Base-by-base conservation (phyloP, 495 filamentous ascomycete genomes). In the Thozetella sp. region DNA sequence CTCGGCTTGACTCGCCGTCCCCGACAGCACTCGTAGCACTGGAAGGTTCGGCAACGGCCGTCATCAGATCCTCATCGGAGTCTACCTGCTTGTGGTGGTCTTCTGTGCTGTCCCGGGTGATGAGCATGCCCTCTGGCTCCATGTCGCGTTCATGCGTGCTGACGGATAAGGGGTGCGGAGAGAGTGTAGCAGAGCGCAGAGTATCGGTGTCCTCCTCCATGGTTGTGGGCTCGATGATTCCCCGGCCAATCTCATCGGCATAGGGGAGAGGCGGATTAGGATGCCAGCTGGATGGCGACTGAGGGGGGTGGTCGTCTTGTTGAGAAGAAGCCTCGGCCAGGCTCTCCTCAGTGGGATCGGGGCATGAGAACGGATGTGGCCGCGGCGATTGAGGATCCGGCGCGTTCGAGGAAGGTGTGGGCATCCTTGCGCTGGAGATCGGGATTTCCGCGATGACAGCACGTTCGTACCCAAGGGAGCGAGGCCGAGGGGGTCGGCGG, bases 381-480 rank as follows among this genome's bases (percentile, higher is more conserved):
- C 71, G 72, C 56, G 77, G 72, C 50, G 75, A 72, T 13, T 69
- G 66, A 23, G 74, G 70, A 34, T 72, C 70, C 25, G 73, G 69
- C 53, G 65, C 58, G 67, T 74, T 73, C 59, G 69, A 77, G 10
- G 80, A 81, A 19, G 81, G 80, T 37, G 80, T 83, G 62, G 82
- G 82, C 82, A 85, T 85, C 61, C 37, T 76, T 54, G 50, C 13
- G 13, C 15, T 53, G 20, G 22, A 9, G 27, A 30, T 23, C 24
- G 25, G 52, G 56, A 20, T 15, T 43, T 48, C 12, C 34, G 43
- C 25, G 51, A 48, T 43, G 22, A 22, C 20, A 40, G 19, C 4
- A 25, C 26, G 51, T 11, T 23, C 19, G 51, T 10, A 25, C 3
- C 12, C 51, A 19, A 23, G 25, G 19, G 51, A 53, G 51, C 9